A percentile compares a stretch with the other conserved stretches of the same genome.
Evolutionary conservation across 2,329 filamentous ascomycete species (phyloP).

Genomic region (Fusarium sp.): DNA sequence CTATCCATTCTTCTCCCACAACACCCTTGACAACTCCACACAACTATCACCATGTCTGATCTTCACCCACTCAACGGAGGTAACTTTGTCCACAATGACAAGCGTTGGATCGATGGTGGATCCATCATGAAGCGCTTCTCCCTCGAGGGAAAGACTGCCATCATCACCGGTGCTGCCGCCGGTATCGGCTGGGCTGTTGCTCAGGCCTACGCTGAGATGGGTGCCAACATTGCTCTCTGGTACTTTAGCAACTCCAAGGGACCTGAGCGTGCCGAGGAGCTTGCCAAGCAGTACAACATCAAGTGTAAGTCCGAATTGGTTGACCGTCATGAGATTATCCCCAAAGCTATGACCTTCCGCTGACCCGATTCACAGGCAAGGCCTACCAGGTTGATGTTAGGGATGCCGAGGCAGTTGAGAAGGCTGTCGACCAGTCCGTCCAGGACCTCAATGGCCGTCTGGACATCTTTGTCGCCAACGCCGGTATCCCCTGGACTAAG

Average conservation of each 20-base stretch:
- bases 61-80: slow-evolving; percentile 40
- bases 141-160: slow-evolving; percentile 73
- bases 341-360: slow-evolving; percentile 9
- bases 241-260: slow-evolving; percentile 74
- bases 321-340: neutral
- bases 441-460: slow-evolving; percentile 77
- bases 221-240: slow-evolving; percentile 76
- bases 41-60: slow-evolving; percentile 29
- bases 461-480: slow-evolving; percentile 82
- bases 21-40: neutral
- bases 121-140: slow-evolving; percentile 61
- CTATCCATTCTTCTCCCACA: neutral
- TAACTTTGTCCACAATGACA: slow-evolving; percentile 41
- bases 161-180: slow-evolving; percentile 71
- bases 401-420: slow-evolving; percentile 60
- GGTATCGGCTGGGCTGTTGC: slow-evolving; percentile 74
- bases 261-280: slow-evolving; percentile 67
- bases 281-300: slow-evolving; percentile 72
- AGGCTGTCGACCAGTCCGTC: slow-evolving; percentile 62
- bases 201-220: slow-evolving; percentile 72
- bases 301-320: slow-evolving; percentile 60
- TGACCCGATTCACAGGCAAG: slow-evolving; percentile 57
- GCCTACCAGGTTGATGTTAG: slow-evolving; percentile 71
- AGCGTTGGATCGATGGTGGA: slow-evolving; percentile 38
- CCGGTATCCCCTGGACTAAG: slow-evolving; percentile 78